A percentile compares a stretch with the other conserved stretches of the same genome.
phyloP scores from a whole-genome alignment of 176 grass and related monocot genomes.

The Carex myosuroides region DNA sequence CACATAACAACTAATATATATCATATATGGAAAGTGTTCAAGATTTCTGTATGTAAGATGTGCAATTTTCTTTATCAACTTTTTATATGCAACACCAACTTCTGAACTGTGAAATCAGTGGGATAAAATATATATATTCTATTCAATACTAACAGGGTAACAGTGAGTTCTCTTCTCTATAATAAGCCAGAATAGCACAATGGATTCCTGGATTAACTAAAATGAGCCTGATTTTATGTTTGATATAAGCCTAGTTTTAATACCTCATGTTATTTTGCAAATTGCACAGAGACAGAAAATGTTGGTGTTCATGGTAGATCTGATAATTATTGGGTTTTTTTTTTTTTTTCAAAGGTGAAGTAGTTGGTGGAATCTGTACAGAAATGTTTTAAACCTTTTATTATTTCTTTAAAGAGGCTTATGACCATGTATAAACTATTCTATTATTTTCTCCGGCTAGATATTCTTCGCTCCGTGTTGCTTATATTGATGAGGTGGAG shows the following conservation, averaged over 20 bases:
- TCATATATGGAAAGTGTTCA: not conserved
- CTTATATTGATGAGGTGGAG: slow-evolving; percentile 98
- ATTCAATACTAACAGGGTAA: not conserved
- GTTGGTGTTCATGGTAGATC: not conserved
- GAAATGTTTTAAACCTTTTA: not conserved
- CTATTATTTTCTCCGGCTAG: slow-evolving; percentile 33
- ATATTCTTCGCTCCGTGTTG: slow-evolving; percentile 88
- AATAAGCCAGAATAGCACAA: not conserved
- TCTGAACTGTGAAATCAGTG: not conserved
- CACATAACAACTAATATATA: not conserved
- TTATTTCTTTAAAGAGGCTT: not conserved
- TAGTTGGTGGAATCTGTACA: not conserved
- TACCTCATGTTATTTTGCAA: not conserved
- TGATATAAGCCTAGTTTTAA: not conserved
- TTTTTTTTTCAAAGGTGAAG: not conserved
- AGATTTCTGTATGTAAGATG: not conserved
- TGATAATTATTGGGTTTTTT: not conserved
- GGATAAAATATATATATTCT: not conserved
- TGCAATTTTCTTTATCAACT: not conserved
- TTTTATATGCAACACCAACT: not conserved
- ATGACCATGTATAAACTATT: not conserved
- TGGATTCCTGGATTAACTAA: not conserved
- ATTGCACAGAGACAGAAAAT: not conserved
- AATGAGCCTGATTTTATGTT: not conserved
- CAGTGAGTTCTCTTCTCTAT: not conserved